These are phyloP conservation scores for Lactarius hatsudake DNA, from an alignment of 768 basidiomycete genomes.

Conservation along the genomic window DNA sequence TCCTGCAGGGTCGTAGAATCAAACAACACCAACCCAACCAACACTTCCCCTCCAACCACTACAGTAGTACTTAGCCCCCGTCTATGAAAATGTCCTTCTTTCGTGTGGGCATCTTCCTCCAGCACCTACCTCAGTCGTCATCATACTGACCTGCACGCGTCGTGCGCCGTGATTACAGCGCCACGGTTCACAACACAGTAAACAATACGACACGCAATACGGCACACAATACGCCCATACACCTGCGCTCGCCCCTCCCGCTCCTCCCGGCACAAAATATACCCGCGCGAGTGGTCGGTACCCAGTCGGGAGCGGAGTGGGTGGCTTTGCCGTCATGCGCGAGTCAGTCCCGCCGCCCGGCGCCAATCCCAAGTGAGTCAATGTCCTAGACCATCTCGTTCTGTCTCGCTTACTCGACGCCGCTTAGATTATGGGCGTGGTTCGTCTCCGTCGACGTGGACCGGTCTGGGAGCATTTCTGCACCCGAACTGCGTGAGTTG, in stretches of 20 bases:
- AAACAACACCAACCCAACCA: not conserved
- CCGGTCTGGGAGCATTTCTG: conserved; percentile 64
- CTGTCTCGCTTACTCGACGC: not conserved
- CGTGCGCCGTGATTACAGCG: not conserved
- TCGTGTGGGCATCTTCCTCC: not conserved
- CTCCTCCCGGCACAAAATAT: not conserved
- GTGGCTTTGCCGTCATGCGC: conserved; percentile 34
- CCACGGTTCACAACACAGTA: not conserved
- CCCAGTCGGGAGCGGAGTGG: conserved; percentile 31
- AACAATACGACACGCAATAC: not conserved
- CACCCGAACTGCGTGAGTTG: conserved; percentile 56
- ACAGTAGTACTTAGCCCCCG: not conserved
- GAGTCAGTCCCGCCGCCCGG: conserved; percentile 54
- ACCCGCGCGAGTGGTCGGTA: not conserved
- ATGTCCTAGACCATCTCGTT: not conserved
- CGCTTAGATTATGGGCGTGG: conserved; percentile 64
- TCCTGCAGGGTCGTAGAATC: no score
- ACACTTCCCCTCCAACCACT: not conserved
- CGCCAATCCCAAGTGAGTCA: conserved; percentile 69
- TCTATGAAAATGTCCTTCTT: not conserved
- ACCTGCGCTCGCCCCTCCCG: not conserved
- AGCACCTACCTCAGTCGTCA: not conserved
- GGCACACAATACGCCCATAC: not conserved
- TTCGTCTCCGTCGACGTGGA: conserved; percentile 71
- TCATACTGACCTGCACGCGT: not conserved